Evolutionary conservation across 2,329 filamentous ascomycete species (phyloP).

Genomic region (Penicillium sp.): DNA sequence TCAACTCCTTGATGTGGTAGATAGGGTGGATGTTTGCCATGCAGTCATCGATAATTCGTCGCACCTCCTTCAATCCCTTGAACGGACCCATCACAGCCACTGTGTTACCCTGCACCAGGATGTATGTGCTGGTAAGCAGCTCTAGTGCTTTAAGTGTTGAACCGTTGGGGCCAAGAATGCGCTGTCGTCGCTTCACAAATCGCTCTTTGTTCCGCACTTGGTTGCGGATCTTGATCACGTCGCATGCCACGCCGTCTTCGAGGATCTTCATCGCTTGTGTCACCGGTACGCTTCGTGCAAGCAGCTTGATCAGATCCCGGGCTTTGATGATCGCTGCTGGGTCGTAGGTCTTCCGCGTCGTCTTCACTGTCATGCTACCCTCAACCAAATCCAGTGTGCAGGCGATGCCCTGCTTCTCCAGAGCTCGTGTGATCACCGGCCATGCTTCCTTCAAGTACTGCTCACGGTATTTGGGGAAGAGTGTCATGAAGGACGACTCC

Average conservation of each 20-base stretch:
- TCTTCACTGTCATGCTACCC: slow-evolving; percentile 95
- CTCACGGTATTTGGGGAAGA: slow-evolving; percentile 97
- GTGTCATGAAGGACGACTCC: slow-evolving; percentile 77
- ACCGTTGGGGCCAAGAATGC: slow-evolving; percentile 86
- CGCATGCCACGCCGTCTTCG: slow-evolving; percentile 85
- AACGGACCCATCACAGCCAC: slow-evolving; percentile 88
- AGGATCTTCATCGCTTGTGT: slow-evolving; percentile 78
- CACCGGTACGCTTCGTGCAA: slow-evolving; percentile 79
- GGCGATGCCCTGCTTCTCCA: slow-evolving; percentile 84
- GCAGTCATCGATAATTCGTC: slow-evolving; percentile 86
- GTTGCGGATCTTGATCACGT: slow-evolving; percentile 92
- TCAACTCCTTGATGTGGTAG: slow-evolving; percentile 92
- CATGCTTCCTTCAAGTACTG: slow-evolving; percentile 88
- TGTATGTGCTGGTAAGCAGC: slow-evolving; percentile 84
- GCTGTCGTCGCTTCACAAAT: slow-evolving; percentile 90
- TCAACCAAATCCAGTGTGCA: slow-evolving; percentile 93
- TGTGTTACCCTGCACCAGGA: slow-evolving; percentile 95
- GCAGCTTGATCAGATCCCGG: slow-evolving; percentile 87
- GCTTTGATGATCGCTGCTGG: slow-evolving; percentile 91
- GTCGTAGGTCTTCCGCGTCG: slow-evolving; percentile 86
- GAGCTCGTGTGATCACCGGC: slow-evolving; percentile 81
- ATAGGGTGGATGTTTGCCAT: slow-evolving; percentile 91
- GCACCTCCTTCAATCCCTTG: slow-evolving; percentile 89
- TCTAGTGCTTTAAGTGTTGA: slow-evolving; percentile 93
- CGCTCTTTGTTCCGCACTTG: slow-evolving; percentile 90